These are phyloP conservation scores for Hsuehochloa calcarea DNA, from an alignment of 176 grass and related monocot species.

Conservation along the genomic window DNA sequence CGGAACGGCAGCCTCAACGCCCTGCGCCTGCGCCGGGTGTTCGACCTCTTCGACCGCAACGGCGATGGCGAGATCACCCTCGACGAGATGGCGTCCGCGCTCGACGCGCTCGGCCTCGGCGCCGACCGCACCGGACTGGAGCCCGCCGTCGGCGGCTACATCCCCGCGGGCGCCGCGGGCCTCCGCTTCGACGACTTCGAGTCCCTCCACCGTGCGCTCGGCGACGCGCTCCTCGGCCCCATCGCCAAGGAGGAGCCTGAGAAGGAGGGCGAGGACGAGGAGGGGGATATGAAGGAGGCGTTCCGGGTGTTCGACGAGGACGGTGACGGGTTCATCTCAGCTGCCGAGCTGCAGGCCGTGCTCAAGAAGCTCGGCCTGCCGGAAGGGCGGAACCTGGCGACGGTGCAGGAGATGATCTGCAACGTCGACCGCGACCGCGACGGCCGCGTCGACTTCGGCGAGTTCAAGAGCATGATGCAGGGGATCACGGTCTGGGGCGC, in stretches of 20 bases:
- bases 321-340: constrained; percentile 89
- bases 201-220: constrained; percentile 74
- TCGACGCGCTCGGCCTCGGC: constrained; percentile 81
- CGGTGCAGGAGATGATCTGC: constrained; percentile 88
- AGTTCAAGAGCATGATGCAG: constrained; percentile 98
- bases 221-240: constrained; percentile 72
- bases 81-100: constrained; percentile 73
- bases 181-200: constrained; percentile 82
- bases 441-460: constrained; percentile 86
- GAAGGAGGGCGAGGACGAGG: constrained; percentile 30
- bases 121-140: constrained; percentile 54
- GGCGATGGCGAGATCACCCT: constrained; percentile 93
- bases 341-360: constrained; percentile 84
- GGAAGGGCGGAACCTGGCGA: constrained; percentile 64
- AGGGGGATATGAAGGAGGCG: constrained; percentile 93
- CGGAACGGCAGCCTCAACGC: constrained; percentile 88
- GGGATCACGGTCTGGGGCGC: constrained; percentile 69
- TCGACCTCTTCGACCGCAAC: constrained; percentile 95
- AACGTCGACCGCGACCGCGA: constrained; percentile 75
- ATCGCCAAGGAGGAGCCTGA: not conserved
- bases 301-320: constrained; percentile 96
- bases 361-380: constrained; percentile 81
- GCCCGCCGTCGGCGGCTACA: constrained; percentile 59
- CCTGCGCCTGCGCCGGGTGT: constrained; percentile 81
- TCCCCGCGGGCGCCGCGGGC: constrained; percentile 57